Conservation (phyloP, 352 stramenopile genomes). For the Phytopythium mirpurense region DNA sequence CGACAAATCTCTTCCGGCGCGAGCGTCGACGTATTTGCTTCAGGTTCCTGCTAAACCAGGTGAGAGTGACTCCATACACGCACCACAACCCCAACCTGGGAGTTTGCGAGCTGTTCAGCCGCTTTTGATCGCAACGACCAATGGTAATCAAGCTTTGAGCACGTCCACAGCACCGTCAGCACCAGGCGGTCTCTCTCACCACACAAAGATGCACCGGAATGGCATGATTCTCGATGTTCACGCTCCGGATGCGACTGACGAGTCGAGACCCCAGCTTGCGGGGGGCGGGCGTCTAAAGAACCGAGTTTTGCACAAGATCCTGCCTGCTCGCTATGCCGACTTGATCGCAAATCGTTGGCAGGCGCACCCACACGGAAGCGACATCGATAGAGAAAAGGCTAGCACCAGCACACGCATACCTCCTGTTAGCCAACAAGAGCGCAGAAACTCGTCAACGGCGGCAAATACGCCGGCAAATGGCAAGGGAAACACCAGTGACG, state of each 20-base stretch:
- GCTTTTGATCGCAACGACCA: neutral
- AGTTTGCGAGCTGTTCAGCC: slow-evolving; percentile 3
- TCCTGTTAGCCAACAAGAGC: neutral
- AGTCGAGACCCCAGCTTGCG: neutral
- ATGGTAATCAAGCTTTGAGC: neutral
- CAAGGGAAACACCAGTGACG: neutral
- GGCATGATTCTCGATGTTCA: too few relatives aligned
- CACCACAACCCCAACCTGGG: neutral
- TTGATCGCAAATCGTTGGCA: slow-evolving; percentile 2
- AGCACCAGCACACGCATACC: too few relatives aligned
- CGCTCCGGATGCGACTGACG: neutral
- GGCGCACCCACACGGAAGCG: neutral
- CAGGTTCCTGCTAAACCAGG: neutral
- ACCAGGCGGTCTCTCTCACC: neutral
- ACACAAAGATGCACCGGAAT: too few relatives aligned
- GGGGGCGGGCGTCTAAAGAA: neutral
- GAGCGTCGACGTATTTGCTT: neutral
- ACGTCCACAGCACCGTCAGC: neutral
- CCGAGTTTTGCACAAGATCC: slow-evolving; percentile 3
- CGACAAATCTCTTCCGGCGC: neutral
- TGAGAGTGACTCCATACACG: neutral
- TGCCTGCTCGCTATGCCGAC: slow-evolving; percentile 2
- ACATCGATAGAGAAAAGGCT: slow-evolving; percentile 1
- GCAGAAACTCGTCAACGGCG: neutral
- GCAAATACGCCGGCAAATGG: neutral